Evolutionary conservation across 2,329 filamentous ascomycete genomes (phyloP), one percentile per base, ranked within the genome.

Genomic region (Colletotrichum scovillei): DNA sequence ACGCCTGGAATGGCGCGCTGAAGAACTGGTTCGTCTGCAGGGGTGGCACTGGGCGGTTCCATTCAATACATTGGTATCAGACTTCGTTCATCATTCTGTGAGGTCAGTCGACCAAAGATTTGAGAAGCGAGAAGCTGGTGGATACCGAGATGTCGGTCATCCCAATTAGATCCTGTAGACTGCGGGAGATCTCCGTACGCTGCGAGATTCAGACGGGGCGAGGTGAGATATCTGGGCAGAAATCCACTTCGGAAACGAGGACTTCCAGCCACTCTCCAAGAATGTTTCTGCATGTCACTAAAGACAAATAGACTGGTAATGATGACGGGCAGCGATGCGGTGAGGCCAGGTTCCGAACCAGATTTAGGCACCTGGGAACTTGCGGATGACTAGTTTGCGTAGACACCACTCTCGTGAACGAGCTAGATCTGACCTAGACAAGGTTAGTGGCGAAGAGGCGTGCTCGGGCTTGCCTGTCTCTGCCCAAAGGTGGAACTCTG

Each of bases 101-200:
- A 49, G 19, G 42, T 49, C 42, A 49, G 42, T 49, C 42, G 19
- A 49, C 19, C 19, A 49, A 49, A 63, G 22, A 59, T 57, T 49
- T 58, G 58, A 30, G 28, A 9, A 11, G 7, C 28, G 38, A 68
- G 8, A 57, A 63, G 69, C 59, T 52, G 63, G 52, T 30, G 69
- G 67, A 14, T 53, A 57, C 64, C 38, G 49, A 32, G 35, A 28
- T 65, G 28, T 58, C n/a, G 55, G 67, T 57, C 35, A 72, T 72
- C 57, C 35, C 67, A 64, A 69, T 72, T 70, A 70, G 55, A 62
- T 66, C 55, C 55, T 73, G 60, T 71, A 66, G 60, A 65, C 52
- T 49, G 62, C 60, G 67, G 67, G 60, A 71, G 70, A 71, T 73
- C 55, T 66, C 67, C 24, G 67, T 67, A 62, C 46, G 26, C 67